These are phyloP conservation scores for Aspergillus sp. DNA, from an alignment of 2,329 filamentous ascomycete genomes.

Conservation along the genomic window DNA sequence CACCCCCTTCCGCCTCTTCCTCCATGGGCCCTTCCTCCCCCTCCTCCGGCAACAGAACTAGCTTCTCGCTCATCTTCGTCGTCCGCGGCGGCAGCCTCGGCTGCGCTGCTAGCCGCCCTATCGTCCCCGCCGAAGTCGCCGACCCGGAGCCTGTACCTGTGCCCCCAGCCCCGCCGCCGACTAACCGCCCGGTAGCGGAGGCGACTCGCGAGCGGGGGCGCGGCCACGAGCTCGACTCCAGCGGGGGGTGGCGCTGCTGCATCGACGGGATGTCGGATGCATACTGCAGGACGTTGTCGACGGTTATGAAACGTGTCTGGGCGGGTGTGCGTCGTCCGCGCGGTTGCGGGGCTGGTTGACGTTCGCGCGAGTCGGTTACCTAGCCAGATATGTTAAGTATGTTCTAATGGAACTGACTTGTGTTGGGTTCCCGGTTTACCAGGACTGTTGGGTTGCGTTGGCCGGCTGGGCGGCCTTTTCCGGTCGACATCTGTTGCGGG, in stretches of 20 bases:
- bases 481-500: conserved; percentile 23
- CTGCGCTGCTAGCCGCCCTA: conserved; percentile 46
- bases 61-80: conserved; percentile 89
- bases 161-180: conserved; percentile 35
- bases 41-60: conserved; percentile 87
- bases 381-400: too few relatives aligned
- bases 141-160: conserved; percentile 19
- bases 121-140: conserved; percentile 46
- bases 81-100: conserved; percentile 70
- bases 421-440: conserved; percentile 26
- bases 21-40: conserved; percentile 37
- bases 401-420: too few relatives aligned
- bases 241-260: conserved; percentile 65
- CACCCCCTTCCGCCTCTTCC: conserved; percentile 15
- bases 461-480: conserved; percentile 21
- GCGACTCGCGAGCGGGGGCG: conserved; percentile 25
- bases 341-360: conserved; percentile 18
- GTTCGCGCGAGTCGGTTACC: conserved; percentile 39
- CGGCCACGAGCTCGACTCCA: conserved; percentile 24
- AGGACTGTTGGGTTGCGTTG: conserved; percentile 38
- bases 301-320: conserved; percentile 71
- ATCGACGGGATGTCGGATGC: conserved; percentile 91
- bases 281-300: conserved; percentile 92
- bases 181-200: conserved; percentile 21
- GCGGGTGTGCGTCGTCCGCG: conserved; percentile 26